Evolutionary conservation across 75 land plant species (phyloP).

Genomic region (Pinus taeda): DNA sequence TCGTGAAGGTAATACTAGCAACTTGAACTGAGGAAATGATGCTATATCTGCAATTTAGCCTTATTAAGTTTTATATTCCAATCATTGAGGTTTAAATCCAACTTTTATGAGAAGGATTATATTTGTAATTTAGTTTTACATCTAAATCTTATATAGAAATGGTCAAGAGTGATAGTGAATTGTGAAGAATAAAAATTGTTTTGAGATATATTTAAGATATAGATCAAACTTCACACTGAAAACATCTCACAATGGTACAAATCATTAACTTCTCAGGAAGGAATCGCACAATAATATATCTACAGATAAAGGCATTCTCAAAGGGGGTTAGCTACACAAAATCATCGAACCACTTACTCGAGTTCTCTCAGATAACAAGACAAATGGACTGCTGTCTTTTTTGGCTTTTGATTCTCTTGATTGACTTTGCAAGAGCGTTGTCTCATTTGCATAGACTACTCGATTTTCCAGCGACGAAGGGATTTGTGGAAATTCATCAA

Average conservation of each 20-base stretch:
- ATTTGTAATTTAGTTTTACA: too few relatives aligned
- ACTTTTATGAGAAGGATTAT: too few relatives aligned
- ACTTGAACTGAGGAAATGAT: background rate
- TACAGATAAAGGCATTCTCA: background rate
- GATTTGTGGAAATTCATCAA: conserved; percentile 19
- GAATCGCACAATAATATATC: background rate
- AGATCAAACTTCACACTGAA: too few relatives aligned
- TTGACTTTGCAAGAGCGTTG: background rate
- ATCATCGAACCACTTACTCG: background rate
- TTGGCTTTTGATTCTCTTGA: background rate
- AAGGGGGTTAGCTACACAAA: background rate
- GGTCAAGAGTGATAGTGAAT: too few relatives aligned
- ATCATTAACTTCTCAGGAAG: background rate
- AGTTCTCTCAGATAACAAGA: background rate
- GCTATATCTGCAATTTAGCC: too few relatives aligned
- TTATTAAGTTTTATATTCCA: too few relatives aligned
- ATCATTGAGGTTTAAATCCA: too few relatives aligned
- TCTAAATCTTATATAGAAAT: too few relatives aligned
- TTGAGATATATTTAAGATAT: too few relatives aligned
- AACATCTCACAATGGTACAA: too few relatives aligned
- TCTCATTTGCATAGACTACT: background rate
- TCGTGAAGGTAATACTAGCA: background rate
- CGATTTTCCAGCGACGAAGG: background rate
- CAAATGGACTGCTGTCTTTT: background rate
- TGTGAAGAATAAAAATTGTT: too few relatives aligned